Percentiles rank a stretch among this genome's conserved stretches.
phyloP scores from a whole-genome alignment of 495 filamentous ascomycete genomes.

The Lasiosphaeris hirsuta region DNA sequence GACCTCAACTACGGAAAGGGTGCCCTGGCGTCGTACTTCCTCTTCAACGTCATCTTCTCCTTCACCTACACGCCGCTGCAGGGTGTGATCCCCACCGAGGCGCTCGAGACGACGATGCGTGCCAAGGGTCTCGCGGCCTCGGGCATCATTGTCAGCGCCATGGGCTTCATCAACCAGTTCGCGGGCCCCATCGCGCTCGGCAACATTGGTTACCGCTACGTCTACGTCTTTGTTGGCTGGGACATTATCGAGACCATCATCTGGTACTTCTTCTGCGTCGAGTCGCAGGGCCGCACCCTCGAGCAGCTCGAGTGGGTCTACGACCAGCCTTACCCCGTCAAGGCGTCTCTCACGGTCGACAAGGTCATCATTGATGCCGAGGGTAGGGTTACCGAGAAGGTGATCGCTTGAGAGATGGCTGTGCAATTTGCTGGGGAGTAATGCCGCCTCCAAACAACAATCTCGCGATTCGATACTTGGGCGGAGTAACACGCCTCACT shows the following conservation, averaged over 20 bases:
- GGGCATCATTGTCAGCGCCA: conserved; percentile 40
- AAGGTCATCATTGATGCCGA: conserved; percentile 53
- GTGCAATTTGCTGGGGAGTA: too few species aligned
- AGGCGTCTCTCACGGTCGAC: conserved; percentile 49
- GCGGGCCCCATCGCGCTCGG: conserved; percentile 46
- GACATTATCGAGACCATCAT: conserved; percentile 41
- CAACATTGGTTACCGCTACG: conserved; percentile 49
- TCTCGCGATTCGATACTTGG: too few species aligned
- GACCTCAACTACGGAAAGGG: conserved; percentile 35
- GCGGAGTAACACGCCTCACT: too few species aligned
- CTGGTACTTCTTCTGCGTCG: conserved; percentile 50
- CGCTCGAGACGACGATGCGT: conserved; percentile 48
- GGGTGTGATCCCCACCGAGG: conserved; percentile 56
- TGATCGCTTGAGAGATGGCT: conserved; percentile 24
- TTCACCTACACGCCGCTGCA: conserved; percentile 60
- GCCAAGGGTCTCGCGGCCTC: conserved; percentile 51
- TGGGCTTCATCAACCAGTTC: conserved; percentile 52
- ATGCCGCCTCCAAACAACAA: too few species aligned
- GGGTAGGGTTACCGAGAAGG: conserved; percentile 52
- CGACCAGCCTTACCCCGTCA: conserved; percentile 47
- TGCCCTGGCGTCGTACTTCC: conserved; percentile 48
- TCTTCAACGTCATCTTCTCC: conserved; percentile 60
- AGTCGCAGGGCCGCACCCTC: conserved; percentile 49
- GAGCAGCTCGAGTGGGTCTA: conserved; percentile 53
- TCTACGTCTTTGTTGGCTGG: conserved; percentile 49